A percentile compares a stretch with the other conserved stretches of the same genome.
phyloP scores from a whole-genome alignment of 2,329 filamentous ascomycete species.

The Seiridium cupressi region DNA sequence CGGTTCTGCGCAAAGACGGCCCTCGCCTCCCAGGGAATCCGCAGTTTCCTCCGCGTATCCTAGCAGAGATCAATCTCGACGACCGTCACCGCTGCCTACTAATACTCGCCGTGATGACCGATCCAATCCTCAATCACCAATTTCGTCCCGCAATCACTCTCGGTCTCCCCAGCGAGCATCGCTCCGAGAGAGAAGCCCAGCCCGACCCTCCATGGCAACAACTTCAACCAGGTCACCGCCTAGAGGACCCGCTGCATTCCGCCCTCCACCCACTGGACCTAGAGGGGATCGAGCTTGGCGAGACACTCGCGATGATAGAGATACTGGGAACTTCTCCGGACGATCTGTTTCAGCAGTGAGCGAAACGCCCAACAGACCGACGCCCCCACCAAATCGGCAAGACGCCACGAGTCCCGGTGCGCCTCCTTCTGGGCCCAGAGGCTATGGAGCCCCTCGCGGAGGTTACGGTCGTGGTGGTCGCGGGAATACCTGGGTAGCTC shows the following conservation, averaged over 20 bases:
- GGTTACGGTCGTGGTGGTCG: constrained; percentile 42
- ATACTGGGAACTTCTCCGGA: constrained; percentile 30
- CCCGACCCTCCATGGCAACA: constrained; percentile 14
- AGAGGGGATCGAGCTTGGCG: constrained; percentile 8
- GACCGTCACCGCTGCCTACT: constrained; percentile 50
- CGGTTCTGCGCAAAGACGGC: constrained; percentile 38
- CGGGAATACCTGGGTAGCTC: constrained; percentile 41
- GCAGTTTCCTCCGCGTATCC: constrained; percentile 48
- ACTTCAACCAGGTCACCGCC: constrained; percentile 45
- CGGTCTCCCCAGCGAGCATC: constrained; percentile 24
- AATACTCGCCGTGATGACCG: constrained; percentile 44
- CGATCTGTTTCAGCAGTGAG: constrained; percentile 21
- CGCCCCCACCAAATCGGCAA: constrained; percentile 23
- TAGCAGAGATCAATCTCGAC: constrained; percentile 49
- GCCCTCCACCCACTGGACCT: constrained; percentile 49
- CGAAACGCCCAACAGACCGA: constrained; percentile 30
- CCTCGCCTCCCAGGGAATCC: constrained; percentile 48
- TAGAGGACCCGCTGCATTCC: constrained; percentile 52
- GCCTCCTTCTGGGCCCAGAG: constrained; percentile 54
- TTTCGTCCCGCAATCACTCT: constrained; percentile 25
- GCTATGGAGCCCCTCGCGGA: constrained; percentile 47
- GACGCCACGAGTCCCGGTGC: constrained; percentile 45
- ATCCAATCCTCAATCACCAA: constrained; percentile 44
- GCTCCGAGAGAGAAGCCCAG: constrained; percentile 23
- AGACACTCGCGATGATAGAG: constrained; percentile 30